Evolutionary conservation across 305 asterid genomes (phyloP).

Genomic region (Fraxinus velutina): DNA sequence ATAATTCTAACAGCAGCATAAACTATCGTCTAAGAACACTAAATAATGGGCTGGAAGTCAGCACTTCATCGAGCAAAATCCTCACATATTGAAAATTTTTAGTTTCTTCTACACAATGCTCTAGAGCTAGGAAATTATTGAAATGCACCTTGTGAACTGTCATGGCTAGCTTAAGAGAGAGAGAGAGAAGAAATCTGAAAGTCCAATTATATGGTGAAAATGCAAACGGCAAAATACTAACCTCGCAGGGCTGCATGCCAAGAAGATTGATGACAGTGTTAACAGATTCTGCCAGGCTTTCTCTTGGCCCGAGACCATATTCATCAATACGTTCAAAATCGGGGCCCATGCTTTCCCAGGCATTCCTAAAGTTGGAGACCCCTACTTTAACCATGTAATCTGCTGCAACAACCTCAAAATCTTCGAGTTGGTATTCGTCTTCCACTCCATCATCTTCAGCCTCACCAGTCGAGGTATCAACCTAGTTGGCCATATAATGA

Average conservation of each 20-base stretch:
- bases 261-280: constrained; percentile 79
- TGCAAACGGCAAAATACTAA: constrained; percentile 26
- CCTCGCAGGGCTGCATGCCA: constrained; percentile 98
- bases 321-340: constrained; percentile 72
- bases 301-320: constrained; percentile 93
- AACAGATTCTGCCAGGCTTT: constrained; percentile 76
- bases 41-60: not conserved
- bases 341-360: constrained; percentile 84
- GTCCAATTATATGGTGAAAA: not conserved
- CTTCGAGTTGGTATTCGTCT: constrained; percentile 95
- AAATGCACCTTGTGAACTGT: not conserved
- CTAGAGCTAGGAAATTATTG: not conserved
- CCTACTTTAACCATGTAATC: constrained; percentile 84
- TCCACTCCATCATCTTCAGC: constrained; percentile 91
- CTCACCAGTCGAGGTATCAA: constrained; percentile 85
- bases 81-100: not conserved
- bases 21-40: not conserved
- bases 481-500: constrained; percentile 35
- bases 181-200: not conserved
- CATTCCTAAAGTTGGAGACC: constrained; percentile 81
- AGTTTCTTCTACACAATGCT: not conserved
- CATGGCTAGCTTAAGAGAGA: not conserved
- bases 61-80: not conserved
- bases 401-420: constrained; percentile 77
- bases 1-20: not conserved